These are phyloP conservation scores for Nyssa sinensis DNA, from an alignment of 148 eudicot species.

Conservation along the genomic window DNA sequence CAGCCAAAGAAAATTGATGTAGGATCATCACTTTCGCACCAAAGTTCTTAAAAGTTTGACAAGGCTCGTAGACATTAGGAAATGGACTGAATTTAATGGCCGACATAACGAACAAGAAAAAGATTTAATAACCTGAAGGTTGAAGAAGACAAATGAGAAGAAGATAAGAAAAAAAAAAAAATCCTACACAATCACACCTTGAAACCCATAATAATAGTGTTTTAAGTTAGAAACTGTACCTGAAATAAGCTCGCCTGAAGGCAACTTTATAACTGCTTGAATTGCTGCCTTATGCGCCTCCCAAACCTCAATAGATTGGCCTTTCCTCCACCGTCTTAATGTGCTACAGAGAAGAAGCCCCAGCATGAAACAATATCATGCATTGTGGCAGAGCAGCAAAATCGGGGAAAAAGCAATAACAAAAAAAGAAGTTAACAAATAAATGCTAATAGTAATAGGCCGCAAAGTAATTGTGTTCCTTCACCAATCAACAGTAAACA, in stretches of 20 bases:
- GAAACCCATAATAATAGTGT: not conserved
- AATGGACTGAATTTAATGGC: not conserved
- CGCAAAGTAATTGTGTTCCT: not conserved
- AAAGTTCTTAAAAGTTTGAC: not conserved
- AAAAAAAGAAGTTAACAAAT: conserved; percentile 4
- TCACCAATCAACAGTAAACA: not conserved
- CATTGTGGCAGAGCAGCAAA: conserved; percentile 4
- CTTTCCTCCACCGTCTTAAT: conserved; percentile 80
- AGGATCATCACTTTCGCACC: not conserved
- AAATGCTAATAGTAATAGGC: conserved; percentile 4
- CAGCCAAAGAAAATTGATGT: not conserved
- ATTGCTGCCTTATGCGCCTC: conserved; percentile 82
- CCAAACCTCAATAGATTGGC: conserved; percentile 65
- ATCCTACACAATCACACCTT: not conserved
- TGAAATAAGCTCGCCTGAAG: conserved; percentile 91
- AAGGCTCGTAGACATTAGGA: not conserved
- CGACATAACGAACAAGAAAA: not conserved
- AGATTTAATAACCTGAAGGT: not conserved
- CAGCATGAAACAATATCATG: not conserved
- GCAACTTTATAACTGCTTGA: conserved; percentile 73
- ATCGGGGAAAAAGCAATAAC: conserved; percentile 3
- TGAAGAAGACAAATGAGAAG: not conserved
- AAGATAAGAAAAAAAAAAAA: not conserved
- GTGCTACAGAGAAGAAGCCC: conserved; percentile 45
- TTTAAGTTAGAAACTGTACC: conserved; percentile 29